phyloP scores from a whole-genome alignment of 108 stramenopile genomes.

The Fistulifera solaris region DNA sequence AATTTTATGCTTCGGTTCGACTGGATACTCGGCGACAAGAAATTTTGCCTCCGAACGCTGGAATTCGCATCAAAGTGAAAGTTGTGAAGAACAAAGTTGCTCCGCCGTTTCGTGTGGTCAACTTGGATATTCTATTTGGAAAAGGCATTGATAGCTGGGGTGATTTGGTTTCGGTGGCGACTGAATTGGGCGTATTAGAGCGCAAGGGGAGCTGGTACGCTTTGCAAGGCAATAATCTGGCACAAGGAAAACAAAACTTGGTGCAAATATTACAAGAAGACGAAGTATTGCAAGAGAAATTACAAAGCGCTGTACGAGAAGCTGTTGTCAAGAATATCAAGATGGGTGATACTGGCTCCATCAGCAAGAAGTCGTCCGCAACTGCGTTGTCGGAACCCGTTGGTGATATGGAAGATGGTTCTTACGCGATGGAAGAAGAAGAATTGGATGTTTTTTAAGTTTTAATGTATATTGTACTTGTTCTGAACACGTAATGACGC shows the following conservation, averaged over 20 bases:
- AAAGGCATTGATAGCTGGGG: slow-evolving; percentile 79
- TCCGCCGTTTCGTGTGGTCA: slow-evolving; percentile 80
- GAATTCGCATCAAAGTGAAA: slow-evolving; percentile 84
- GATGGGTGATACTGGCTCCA: neutral
- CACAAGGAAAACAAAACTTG: slow-evolving; percentile 73
- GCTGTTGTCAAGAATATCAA: slow-evolving; percentile 33
- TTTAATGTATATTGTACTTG: too few species aligned
- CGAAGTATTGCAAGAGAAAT: slow-evolving; percentile 26
- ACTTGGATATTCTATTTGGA: slow-evolving; percentile 84
- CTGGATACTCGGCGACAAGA: slow-evolving; percentile 86
- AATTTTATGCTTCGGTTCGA: slow-evolving; percentile 88
- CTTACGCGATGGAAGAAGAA: too few species aligned
- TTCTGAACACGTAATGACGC: too few species aligned
- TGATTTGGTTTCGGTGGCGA: slow-evolving; percentile 78
- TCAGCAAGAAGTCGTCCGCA: too few species aligned
- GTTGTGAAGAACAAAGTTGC: slow-evolving; percentile 97
- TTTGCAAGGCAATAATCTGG: slow-evolving; percentile 61
- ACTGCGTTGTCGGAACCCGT: too few species aligned
- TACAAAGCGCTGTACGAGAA: slow-evolving; percentile 54
- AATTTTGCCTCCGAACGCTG: slow-evolving; percentile 81
- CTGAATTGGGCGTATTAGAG: slow-evolving; percentile 69
- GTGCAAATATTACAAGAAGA: slow-evolving; percentile 51
- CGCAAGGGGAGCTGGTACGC: slow-evolving; percentile 86
- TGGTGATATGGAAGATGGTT: too few species aligned
- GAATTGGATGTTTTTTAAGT: too few species aligned